phyloP scores from a whole-genome alignment of 495 filamentous ascomycete species.

The Aspergillus avenaceus region DNA sequence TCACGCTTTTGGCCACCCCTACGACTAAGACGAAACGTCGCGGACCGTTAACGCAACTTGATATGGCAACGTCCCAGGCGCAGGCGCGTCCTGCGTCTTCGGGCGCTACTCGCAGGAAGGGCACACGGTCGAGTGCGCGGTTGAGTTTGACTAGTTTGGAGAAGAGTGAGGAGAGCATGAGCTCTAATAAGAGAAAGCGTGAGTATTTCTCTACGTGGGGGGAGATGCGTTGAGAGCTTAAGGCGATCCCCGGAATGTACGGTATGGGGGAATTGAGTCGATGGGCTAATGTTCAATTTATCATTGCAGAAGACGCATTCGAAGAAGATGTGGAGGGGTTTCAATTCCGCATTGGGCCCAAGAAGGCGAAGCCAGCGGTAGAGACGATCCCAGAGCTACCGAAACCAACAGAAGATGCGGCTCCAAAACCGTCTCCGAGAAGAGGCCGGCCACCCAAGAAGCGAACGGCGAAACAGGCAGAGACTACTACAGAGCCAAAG shows the following conservation, averaged over 20 bases:
- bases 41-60: slow-evolving; percentile 38
- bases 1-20: slow-evolving; percentile 37
- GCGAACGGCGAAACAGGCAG: slow-evolving; percentile 22
- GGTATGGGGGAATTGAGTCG: too few relatives aligned
- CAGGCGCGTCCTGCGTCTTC: slow-evolving; percentile 37
- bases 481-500: slow-evolving; percentile 16
- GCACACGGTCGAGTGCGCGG: slow-evolving; percentile 35
- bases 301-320: slow-evolving; percentile 29
- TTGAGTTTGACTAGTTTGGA: slow-evolving; percentile 39
- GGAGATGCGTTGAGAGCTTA: too few relatives aligned
- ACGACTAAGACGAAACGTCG: slow-evolving; percentile 41
- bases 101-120: slow-evolving; percentile 23
- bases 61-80: slow-evolving; percentile 43
- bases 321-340: slow-evolving; percentile 56
- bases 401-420: slow-evolving; percentile 26
- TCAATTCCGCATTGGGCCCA: slow-evolving; percentile 45
- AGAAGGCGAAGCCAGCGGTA: slow-evolving; percentile 34
- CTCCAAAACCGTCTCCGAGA: slow-evolving; percentile 30
- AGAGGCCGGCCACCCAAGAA: slow-evolving; percentile 40
- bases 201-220: slow-evolving; percentile 19
- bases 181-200: slow-evolving; percentile 36
- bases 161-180: slow-evolving; percentile 22
- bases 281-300: slow-evolving; percentile 12
- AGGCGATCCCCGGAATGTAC: not conserved
- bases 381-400: slow-evolving; percentile 22